A percentile compares a stretch with the other conserved stretches of the same genome.
These are phyloP conservation scores for Alternaria novae-zelandiae DNA, from an alignment of 2,329 filamentous ascomycete species.

Conservation along the genomic window DNA sequence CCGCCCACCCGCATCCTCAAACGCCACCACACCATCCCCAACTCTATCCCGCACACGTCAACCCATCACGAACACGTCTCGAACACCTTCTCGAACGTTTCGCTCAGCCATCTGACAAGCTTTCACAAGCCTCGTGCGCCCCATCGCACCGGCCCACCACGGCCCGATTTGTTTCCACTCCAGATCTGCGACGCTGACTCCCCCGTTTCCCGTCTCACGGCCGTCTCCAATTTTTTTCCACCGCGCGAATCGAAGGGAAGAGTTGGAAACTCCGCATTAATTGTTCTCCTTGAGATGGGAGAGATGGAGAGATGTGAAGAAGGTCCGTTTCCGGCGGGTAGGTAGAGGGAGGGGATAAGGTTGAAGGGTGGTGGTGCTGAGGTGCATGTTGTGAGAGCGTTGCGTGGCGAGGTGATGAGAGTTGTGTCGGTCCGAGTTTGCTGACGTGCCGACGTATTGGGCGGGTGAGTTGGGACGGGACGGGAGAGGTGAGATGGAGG, in stretches of 20 bases:
- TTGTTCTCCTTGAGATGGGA: too few species aligned
- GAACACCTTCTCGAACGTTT: neutral
- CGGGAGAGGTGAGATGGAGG: neutral
- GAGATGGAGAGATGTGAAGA: too few species aligned
- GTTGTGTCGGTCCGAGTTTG: neutral
- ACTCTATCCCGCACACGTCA: neutral
- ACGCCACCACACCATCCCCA: neutral
- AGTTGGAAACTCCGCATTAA: neutral
- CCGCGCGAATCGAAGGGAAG: neutral
- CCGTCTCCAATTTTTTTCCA: constrained; percentile 5
- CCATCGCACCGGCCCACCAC: neutral
- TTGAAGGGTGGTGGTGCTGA: neutral
- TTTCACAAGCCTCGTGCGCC: neutral
- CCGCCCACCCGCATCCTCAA: neutral
- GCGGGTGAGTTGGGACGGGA: neutral
- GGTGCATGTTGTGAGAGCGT: constrained; percentile 4
- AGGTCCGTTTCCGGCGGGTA: neutral
- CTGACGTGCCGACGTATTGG: neutral
- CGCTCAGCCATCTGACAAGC: neutral
- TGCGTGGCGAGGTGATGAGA: neutral
- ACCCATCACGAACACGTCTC: neutral
- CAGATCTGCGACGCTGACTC: constrained; percentile 8
- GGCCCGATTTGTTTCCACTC: constrained; percentile 10
- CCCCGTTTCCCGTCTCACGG: constrained; percentile 9
- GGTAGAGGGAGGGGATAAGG: neutral